phyloP scores from a whole-genome alignment of 2,329 filamentous ascomycete genomes.

The Fusarium mangiferae region DNA sequence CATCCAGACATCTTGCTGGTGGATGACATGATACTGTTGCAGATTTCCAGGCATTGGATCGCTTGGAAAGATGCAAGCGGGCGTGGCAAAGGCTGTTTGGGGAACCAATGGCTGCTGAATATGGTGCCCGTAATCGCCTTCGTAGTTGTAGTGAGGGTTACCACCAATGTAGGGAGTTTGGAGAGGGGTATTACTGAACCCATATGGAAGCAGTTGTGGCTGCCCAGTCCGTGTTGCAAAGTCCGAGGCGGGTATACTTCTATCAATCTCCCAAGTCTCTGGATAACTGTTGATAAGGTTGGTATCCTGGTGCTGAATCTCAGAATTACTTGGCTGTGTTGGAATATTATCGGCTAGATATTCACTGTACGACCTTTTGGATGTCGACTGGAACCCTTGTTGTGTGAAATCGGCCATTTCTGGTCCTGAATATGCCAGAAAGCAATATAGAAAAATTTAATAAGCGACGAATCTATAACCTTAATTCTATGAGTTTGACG shows the following conservation, averaged over 20 bases:
- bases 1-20: background rate
- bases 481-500: background rate
- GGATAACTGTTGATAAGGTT: background rate
- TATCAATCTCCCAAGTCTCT: background rate
- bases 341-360: background rate
- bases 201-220: fast-evolving
- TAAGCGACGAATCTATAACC: background rate
- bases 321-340: background rate
- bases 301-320: background rate
- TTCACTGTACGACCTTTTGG: background rate
- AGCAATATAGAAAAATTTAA: no score
- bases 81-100: background rate
- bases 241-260: background rate
- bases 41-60: background rate
- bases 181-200: background rate
- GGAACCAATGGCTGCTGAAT: background rate
- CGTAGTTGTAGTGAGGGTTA: background rate
- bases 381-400: background rate
- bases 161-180: background rate
- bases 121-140: background rate
- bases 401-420: background rate
- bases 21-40: background rate
- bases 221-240: background rate
- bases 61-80: background rate
- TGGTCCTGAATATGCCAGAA: no score